These are phyloP conservation scores for Castanospermum australe DNA, from an alignment of 306 rosid species.

Conservation along the genomic window DNA sequence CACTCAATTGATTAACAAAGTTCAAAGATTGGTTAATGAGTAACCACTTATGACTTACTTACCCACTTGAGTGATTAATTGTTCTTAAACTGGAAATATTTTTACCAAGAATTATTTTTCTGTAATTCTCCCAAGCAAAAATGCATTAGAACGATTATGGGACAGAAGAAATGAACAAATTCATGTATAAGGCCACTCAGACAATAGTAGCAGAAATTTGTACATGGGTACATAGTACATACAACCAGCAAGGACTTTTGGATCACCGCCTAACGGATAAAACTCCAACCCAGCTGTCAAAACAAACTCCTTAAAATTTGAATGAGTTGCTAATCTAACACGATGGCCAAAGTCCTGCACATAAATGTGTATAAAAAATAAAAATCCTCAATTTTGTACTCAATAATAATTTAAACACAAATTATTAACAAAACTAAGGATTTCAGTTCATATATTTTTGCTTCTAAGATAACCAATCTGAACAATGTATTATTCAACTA, in stretches of 20 bases:
- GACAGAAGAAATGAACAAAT: conserved; percentile 6
- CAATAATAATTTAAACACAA: background rate
- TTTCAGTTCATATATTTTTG: background rate
- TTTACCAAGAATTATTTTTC: background rate
- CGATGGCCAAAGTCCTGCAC: conserved; percentile 99
- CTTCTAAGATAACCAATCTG: background rate
- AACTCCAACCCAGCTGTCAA: conserved; percentile 98
- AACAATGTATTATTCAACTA: background rate
- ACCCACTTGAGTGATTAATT: background rate
- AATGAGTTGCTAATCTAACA: conserved; percentile 94
- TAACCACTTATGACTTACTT: background rate
- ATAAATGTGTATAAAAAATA: conserved; percentile 2
- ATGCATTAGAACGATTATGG: conserved; percentile 1
- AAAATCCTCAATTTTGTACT: background rate
- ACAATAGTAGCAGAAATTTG: conserved; percentile 24
- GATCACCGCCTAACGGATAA: conserved; percentile 95
- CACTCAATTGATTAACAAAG: background rate
- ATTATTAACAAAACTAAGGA: background rate
- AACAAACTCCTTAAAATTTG: conserved; percentile 98
- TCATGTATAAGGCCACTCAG: background rate
- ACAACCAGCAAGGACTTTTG: conserved; percentile 98
- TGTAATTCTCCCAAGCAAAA: background rate
- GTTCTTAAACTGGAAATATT: background rate
- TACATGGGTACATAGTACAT: conserved; percentile 52
- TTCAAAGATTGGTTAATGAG: background rate